Conservation (phyloP, 2,329 filamentous ascomycete species). For the Trichoderma harzianum region DNA sequence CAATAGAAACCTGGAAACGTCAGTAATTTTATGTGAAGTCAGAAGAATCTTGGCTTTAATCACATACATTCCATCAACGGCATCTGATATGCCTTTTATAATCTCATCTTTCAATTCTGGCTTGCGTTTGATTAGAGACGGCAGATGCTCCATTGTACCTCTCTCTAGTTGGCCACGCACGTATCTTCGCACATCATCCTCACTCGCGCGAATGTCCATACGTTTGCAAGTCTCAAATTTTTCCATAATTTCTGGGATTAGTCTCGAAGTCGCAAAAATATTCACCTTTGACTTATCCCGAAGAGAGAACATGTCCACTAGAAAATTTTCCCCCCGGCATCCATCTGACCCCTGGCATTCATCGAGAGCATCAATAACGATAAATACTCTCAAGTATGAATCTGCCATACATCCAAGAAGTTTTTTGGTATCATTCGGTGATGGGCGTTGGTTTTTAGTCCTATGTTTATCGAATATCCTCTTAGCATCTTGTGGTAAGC, state of each 20-base stretch:
- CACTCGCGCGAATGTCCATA: background rate
- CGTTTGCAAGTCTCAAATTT: background rate
- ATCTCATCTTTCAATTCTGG: background rate
- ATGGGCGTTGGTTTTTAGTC: background rate
- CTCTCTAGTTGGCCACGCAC: background rate
- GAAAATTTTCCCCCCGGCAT: background rate
- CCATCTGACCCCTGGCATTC: background rate
- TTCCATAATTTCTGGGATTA: background rate
- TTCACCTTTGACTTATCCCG: background rate
- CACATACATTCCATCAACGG: background rate
- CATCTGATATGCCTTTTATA: background rate
- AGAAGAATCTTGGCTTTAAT: no score
- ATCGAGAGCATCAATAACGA: background rate
- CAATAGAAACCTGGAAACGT: background rate
- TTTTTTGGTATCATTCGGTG: background rate
- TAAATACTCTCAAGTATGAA: background rate
- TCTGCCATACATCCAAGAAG: background rate
- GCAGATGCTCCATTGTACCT: background rate
- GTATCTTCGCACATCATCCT: background rate
- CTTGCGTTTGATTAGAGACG: background rate
- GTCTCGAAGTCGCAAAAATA: background rate
- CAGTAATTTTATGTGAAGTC: background rate
- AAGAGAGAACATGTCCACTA: background rate
- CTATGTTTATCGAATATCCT: background rate
- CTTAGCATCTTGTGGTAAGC: background rate